Evolutionary conservation across 345 rosid species (phyloP).

Genomic region (Cardamine chenopodiifolia): DNA sequence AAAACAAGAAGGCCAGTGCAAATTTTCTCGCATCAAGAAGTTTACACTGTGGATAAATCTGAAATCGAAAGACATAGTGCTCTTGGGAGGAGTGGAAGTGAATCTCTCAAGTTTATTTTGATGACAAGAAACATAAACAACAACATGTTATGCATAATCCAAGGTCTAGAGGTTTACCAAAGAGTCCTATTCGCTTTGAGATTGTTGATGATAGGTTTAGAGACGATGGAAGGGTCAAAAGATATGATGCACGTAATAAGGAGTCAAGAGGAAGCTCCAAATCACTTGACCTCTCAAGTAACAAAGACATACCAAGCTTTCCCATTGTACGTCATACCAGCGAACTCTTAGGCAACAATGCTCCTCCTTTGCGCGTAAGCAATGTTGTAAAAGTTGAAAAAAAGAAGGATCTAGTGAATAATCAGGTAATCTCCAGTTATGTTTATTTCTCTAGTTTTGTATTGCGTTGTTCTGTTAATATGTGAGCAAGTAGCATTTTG

Average conservation of each 20-base stretch:
- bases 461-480: background rate
- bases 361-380: conserved; percentile 37
- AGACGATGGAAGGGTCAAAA: conserved; percentile 53
- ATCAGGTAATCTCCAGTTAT: conserved; percentile 19
- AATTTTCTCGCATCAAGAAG: conserved; percentile 49
- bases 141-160: conserved; percentile 47
- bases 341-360: conserved; percentile 42
- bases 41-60: conserved; percentile 47
- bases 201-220: conserved; percentile 81
- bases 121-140: conserved; percentile 62
- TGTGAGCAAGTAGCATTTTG: conserved; percentile 24
- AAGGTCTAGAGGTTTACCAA: conserved; percentile 54
- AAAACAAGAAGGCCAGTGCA: conserved; percentile 45
- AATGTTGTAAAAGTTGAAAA: conserved; percentile 38
- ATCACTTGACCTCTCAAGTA: conserved; percentile 52
- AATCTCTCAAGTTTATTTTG: conserved; percentile 47
- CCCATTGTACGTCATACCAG: conserved; percentile 45
- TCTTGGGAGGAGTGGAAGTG: conserved; percentile 51
- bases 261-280: conserved; percentile 48
- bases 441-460: background rate
- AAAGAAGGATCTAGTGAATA: conserved; percentile 25
- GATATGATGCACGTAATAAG: conserved; percentile 40
- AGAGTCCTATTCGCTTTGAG: conserved; percentile 67
- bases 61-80: conserved; percentile 46
- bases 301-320: conserved; percentile 35